A percentile compares a stretch with the other conserved stretches of the same genome.
Conservation (phyloP, 139 green algal species). For the Chlorella vulgaris region DNA sequence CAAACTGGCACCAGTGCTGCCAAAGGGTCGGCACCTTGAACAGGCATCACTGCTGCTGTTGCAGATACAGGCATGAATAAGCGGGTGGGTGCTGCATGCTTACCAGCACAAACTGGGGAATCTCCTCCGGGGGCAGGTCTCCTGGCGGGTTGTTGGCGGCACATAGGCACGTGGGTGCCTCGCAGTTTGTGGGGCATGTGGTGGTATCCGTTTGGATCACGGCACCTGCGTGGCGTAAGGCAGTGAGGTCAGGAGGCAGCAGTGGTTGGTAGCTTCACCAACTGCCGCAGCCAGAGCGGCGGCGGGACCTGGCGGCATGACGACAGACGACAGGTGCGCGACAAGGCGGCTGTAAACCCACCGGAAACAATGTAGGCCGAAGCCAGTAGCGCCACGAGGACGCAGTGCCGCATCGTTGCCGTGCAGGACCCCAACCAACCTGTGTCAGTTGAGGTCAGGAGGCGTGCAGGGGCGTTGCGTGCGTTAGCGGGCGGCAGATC, state of each 20-base stretch:
- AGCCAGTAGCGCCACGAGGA: background rate
- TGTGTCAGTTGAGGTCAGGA: background rate
- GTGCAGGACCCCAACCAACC: background rate
- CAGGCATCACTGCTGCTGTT: too few species aligned
- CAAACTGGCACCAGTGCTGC: background rate
- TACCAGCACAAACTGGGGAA: slow-evolving; percentile 32
- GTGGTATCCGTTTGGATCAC: background rate
- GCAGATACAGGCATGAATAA: too few species aligned
- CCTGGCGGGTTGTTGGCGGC: background rate
- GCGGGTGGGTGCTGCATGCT: too few species aligned
- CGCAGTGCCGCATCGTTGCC: background rate
- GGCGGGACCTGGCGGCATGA: background rate
- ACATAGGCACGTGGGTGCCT: background rate
- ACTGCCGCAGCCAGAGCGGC: background rate
- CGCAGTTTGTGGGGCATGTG: background rate
- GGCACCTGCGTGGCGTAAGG: background rate
- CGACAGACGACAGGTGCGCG: background rate
- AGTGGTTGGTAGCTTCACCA: background rate
- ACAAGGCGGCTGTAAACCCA: background rate
- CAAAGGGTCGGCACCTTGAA: background rate
- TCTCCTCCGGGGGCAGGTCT: background rate
- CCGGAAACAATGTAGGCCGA: background rate
- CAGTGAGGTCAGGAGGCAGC: background rate
- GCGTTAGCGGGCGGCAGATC: too few species aligned
- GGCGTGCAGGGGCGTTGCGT: background rate